phyloP scores from a whole-genome alignment of 495 filamentous ascomycete genomes.

The Talaromyces borbonicus region DNA sequence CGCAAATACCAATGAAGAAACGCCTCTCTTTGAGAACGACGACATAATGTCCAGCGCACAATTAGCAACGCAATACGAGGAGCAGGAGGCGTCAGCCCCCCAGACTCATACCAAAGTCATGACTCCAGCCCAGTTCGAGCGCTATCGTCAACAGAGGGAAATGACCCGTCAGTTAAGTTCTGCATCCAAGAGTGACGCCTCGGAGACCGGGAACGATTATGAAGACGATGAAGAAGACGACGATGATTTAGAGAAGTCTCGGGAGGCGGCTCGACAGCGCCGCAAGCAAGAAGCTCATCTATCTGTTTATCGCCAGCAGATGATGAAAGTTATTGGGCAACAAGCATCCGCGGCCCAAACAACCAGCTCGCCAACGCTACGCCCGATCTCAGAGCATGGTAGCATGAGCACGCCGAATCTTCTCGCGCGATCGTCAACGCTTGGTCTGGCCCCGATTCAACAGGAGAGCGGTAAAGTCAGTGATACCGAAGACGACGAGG shows the following conservation, averaged over 20 bases:
- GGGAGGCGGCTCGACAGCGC: constrained; percentile 62
- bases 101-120: constrained; percentile 62
- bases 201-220: constrained; percentile 37
- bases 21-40: constrained; percentile 36
- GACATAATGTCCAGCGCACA: constrained; percentile 36
- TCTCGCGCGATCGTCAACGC: constrained; percentile 20
- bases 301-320: constrained; percentile 83
- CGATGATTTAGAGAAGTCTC: constrained; percentile 69
- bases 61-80: constrained; percentile 40
- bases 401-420: constrained; percentile 39
- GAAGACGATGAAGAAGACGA: constrained; percentile 82
- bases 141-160: constrained; percentile 71
- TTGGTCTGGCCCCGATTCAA: constrained; percentile 20
- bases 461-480: constrained; percentile 37
- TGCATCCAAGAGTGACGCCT: constrained; percentile 39
- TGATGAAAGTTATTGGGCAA: constrained; percentile 94
- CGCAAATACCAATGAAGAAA: constrained; percentile 28
- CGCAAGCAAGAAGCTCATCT: constrained; percentile 87
- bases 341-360: constrained; percentile 31
- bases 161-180: constrained; percentile 43
- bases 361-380: constrained; percentile 18
- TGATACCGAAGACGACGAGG: constrained; percentile 72
- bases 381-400: constrained; percentile 29
- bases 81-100: constrained; percentile 27
- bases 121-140: constrained; percentile 82